Base-by-base conservation (phyloP, 441 rosid genomes). In the Syzygium malaccense region DNA sequence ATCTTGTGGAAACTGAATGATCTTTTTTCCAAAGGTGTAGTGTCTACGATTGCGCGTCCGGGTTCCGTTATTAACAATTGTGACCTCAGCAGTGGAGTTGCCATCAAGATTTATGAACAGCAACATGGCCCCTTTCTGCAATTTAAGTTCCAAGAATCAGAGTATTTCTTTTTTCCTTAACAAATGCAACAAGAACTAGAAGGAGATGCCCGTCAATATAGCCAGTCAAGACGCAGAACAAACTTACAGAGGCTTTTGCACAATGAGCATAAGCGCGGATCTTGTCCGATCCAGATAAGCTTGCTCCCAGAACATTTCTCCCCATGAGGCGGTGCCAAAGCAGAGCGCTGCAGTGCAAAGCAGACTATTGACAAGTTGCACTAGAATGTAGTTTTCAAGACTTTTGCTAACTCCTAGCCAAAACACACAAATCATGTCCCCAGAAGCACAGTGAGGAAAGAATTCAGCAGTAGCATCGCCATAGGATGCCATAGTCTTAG, bases 261-360 rank as follows among this genome's bases (percentile, higher is more conserved):
- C 99, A 98, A 85, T 98, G 99, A 48, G 97, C 91, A 88, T 98
- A 97, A 4, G 98, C 90, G 15, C 99, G 98, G 53, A 96, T 93
- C 87, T 93, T 96, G 55, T 94, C 94, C 7, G 93, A 93, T 88
- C 96, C 97, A 1, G 95, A 92, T 91, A 95, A 96, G 90, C 84
- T 95, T 57, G 99, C 93, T 28, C 90, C 90, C 28, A 97, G 91
- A 91, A 93, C 97, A 45, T 93, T 92, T 90, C 93, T 94, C 91
- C 99, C 99, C 99, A 98, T 96, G 86, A 97, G 91, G 86, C 89
- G 92, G 88, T 94, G 95, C 99, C 99, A 98, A 41, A 97, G 95
- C 90, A 98, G 98, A 91, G 99, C 98, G 87, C 99, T 98, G 96
- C 93, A 88, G 23, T 48, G 45, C 25, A 88, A 90, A 92, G 85